Percentiles rank a stretch among this genome's conserved stretches.
These are phyloP conservation scores for Panaeolus cyanescens DNA, from an alignment of 768 basidiomycete species.

Conservation along the genomic window DNA sequence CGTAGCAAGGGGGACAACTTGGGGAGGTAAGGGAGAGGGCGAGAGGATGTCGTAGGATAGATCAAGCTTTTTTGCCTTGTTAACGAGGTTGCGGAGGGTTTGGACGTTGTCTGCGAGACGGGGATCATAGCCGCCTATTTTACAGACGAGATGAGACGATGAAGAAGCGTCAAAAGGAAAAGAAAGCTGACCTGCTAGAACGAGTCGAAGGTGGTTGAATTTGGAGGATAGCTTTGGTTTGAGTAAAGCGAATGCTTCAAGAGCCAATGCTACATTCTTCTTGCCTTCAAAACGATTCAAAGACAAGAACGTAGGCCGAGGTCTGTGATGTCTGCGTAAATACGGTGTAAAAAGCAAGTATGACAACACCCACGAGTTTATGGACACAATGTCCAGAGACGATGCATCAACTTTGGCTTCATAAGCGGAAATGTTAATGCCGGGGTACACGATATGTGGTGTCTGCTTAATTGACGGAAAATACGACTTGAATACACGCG, in stretches of 20 bases:
- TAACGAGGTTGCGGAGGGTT: constrained; percentile 64
- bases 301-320: constrained; percentile 77
- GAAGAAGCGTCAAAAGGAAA: not conserved
- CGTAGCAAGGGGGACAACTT: constrained; percentile 35
- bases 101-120: constrained; percentile 82
- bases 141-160: not conserved
- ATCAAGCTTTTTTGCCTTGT: constrained; percentile 50
- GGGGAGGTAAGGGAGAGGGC: constrained; percentile 40
- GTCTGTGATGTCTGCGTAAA: constrained; percentile 31
- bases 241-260: constrained; percentile 73
- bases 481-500: constrained; percentile 74
- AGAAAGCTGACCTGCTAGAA: constrained; percentile 66
- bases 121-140: constrained; percentile 85
- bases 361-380: constrained; percentile 55
- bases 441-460: constrained; percentile 91
- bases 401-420: constrained; percentile 41
- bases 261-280: constrained; percentile 85
- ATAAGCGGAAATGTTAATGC: constrained; percentile 84
- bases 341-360: not conserved
- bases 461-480: constrained; percentile 65
- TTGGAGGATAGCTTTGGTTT: constrained; percentile 21
- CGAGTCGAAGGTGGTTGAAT: constrained; percentile 56
- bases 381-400: constrained; percentile 53
- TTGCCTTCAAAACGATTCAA: constrained; percentile 96
- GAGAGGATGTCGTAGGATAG: constrained; percentile 63